Evolutionary conservation across 2,329 filamentous ascomycete species (phyloP), one percentile per base, ranked within the genome.

Genomic region (Trichoderma gracile): DNA sequence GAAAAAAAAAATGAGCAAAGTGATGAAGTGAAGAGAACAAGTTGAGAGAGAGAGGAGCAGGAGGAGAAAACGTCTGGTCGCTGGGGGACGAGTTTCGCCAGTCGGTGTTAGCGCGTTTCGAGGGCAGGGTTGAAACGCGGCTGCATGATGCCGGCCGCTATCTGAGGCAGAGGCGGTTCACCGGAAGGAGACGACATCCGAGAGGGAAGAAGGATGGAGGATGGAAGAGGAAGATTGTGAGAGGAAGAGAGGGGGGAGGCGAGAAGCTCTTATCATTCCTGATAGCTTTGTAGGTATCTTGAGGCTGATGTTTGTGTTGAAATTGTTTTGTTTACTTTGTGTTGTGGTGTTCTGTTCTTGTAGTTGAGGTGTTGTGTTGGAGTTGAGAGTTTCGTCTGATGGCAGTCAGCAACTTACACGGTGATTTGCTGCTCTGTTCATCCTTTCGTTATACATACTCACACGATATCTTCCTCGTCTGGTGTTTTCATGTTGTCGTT

Each of bases 81-180:
- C 76, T 5, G 77, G 80, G 83, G 79, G 74, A 30, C 8, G 30
- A 73, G 70, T 52, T 52, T 52, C 72, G 70, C 63, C 63, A 61
- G 56, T 23, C 40, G 38, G 12, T 27, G 77, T 21, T 81, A 81
- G 80, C 78, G 79, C 78, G 82, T 85, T 85, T 85, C 80, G 83
- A 56, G 61, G 43, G 19, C 21, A 33, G 46, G 27, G 60, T 57
- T 58, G 61, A 64, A 64, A 64, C 61, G 52, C 53, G 47, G 45
- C 43, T 64, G 61, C 53, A 56, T 55, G 42, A 56, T 27, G 50
- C 43, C 50, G 52, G 42, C 42, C 40, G 50, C 27, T 21, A n/a
- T 17, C 40, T 63, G 60, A 63, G 21, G 50, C 60, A 63, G 25
- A 45, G 50, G 50, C 60, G 30, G 52, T 43, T 47, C 33, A 49